Base-by-base conservation (phyloP, 73 alveolate genomes). In the Paramecium bursaria region DNA sequence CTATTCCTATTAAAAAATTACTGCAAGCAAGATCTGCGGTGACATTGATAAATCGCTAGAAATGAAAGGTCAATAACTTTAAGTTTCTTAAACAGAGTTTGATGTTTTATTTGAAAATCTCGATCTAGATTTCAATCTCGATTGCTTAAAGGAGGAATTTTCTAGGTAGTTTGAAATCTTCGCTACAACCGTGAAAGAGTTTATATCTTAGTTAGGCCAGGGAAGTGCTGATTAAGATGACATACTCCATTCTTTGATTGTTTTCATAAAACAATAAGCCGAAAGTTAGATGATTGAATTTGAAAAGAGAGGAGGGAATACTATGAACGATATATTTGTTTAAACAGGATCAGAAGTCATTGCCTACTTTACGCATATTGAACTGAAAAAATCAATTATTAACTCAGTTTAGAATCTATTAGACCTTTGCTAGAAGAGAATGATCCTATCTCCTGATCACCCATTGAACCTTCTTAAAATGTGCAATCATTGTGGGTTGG, bases 401-500 rank as follows among this genome's bases (percentile, higher is more conserved):
- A 39, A 7, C 1, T 1, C 26, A 55, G 46, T 55, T n/a, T 11
- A 10, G 1, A 0, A 55, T 11, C 26, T 55, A 9, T 9, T 13
- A 1, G 33, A 26, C 11, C 5, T 26, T 14, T 17, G 50, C 0
- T 26, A 55, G 31, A 29, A 27, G 31, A 55, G 31, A 55, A 55
- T 55, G 31, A 7, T 2, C 26, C 15, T 6, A 2, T 11, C 26
- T 26, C 0, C 26, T 29, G 15, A 55, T 6, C 75, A 55, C 21
- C 31, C 19, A 14, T 55, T 9, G 19, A 14, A 55, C 31, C 31
- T 7, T 13, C 26, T 55, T 29, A 55, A 55, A n/a, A 39, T 26
- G 13, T 55, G 75, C 7, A 47, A 47, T 25, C 48, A 55, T 55
- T 55, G 75, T 29, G 48, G 75, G 26, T 27, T 55, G 19, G 31